phyloP scores from a whole-genome alignment of 2,329 filamentous ascomycete species.

The Tolypocladium cylindrosporum region DNA sequence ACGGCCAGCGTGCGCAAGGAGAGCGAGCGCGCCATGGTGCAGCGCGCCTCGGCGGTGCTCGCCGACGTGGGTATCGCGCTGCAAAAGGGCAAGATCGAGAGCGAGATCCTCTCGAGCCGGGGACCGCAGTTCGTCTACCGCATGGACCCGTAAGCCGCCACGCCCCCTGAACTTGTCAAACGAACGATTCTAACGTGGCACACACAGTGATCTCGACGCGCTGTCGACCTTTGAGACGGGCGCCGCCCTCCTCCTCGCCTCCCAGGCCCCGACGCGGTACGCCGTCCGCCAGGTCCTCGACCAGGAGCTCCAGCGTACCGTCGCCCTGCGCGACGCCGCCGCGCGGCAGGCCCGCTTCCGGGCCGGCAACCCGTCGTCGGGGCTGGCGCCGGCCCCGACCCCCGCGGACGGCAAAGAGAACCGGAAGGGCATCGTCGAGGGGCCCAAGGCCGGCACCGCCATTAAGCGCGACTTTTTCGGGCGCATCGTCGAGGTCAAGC shows the following conservation, averaged over 20 bases:
- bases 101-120: constrained; percentile 46
- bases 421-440: constrained; percentile 8
- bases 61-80: constrained; percentile 73
- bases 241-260: constrained; percentile 41
- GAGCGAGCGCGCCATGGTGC: constrained; percentile 70
- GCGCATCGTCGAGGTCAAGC: constrained; percentile 45
- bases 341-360: constrained; percentile 55
- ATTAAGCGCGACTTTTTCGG: constrained; percentile 83
- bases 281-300: constrained; percentile 89
- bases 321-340: constrained; percentile 54
- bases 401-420: constrained; percentile 27
- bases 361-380: constrained; percentile 28
- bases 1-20: constrained; percentile 84
- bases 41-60: constrained; percentile 71
- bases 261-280: constrained; percentile 70
- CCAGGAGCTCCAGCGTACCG: constrained; percentile 73
- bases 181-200: not conserved
- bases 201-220: constrained; percentile 57
- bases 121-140: constrained; percentile 75
- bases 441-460: constrained; percentile 23
- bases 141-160: constrained; percentile 70
- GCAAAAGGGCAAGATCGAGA: constrained; percentile 71
- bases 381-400: not conserved
- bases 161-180: not conserved
- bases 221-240: constrained; percentile 67